Percentiles rank a stretch among this genome's conserved stretches.
These are phyloP conservation scores for Beauveria sp. DNA, from an alignment of 2,329 filamentous ascomycete species.

Conservation along the genomic window DNA sequence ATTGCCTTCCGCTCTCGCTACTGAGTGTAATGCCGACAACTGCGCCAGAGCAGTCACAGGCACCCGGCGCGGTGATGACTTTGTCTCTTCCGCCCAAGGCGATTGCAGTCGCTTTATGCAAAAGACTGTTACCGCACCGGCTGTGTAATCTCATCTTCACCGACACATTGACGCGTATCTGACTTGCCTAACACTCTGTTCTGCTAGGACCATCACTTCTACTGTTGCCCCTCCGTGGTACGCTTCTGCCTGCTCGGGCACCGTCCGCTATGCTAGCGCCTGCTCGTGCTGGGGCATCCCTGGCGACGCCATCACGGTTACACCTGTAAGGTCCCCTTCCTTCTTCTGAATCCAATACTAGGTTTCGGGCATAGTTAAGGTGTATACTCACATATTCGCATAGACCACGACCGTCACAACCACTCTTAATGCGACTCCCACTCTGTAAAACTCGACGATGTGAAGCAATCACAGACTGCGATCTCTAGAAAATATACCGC, in stretches of 20 bases:
- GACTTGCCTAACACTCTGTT: neutral
- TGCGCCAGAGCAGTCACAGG: constrained; percentile 6
- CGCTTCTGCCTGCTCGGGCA: constrained; percentile 1
- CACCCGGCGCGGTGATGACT: constrained; percentile 1
- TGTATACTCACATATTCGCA: neutral
- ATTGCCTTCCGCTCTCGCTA: neutral
- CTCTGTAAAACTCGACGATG: neutral
- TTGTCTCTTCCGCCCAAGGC: neutral
- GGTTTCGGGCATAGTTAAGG: neutral
- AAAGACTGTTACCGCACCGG: neutral
- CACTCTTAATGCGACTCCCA: neutral
- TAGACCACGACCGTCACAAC: neutral
- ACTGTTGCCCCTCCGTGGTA: constrained; percentile 1
- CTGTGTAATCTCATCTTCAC: neutral
- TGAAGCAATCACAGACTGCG: neutral
- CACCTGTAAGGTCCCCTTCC: neutral
- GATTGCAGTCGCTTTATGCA: constrained; percentile 2
- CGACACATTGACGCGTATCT: no score
- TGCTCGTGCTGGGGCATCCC: constrained; percentile 8
- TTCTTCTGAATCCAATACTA: no score
- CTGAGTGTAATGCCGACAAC: constrained; percentile 2
- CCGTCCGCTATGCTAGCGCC: constrained; percentile 1
- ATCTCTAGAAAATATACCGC: no score
- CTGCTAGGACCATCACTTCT: neutral
- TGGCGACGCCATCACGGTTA: neutral